Evolutionary conservation across 2,329 filamentous ascomycete genomes (phyloP).

Genomic region (Fusarium albidum): DNA sequence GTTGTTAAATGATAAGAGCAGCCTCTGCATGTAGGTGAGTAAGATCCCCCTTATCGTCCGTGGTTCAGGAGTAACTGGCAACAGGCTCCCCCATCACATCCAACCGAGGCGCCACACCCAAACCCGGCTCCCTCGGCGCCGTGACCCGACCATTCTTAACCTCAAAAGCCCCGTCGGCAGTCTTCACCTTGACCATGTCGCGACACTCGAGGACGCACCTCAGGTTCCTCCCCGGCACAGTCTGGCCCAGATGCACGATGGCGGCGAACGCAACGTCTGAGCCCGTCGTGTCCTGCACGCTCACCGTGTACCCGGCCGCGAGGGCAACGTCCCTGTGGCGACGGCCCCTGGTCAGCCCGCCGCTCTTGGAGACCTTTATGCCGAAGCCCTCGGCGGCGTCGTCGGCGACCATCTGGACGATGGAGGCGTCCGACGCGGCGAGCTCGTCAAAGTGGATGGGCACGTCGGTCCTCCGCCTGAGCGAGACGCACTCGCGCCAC

Average conservation of each 20-base stretch:
- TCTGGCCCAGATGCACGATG: conserved; percentile 29
- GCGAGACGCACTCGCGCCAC: conserved; percentile 21
- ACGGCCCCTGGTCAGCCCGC: conserved; percentile 25
- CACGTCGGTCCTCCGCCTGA: conserved; percentile 19
- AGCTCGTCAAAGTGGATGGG: conserved; percentile 32
- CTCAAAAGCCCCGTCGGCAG: conserved; percentile 27
- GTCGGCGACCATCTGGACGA: conserved; percentile 25
- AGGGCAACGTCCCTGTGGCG: conserved; percentile 29
- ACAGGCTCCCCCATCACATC: conserved; percentile 28
- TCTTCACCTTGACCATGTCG: conserved; percentile 25
- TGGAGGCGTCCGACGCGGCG: conserved; percentile 21
- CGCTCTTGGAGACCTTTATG: conserved; percentile 33
- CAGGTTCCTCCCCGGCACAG: conserved; percentile 22
- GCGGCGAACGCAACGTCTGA: conserved; percentile 31
- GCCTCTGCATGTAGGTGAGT: no score
- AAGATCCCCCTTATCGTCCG: background rate
- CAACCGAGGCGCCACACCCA: conserved; percentile 21
- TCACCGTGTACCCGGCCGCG: conserved; percentile 30
- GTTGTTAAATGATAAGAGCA: no score
- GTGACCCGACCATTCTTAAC: conserved; percentile 19
- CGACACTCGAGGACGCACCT: conserved; percentile 29
- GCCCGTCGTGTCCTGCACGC: conserved; percentile 26
- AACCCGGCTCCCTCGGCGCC: conserved; percentile 23
- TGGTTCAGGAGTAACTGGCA: conserved; percentile 23
- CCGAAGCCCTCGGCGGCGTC: conserved; percentile 29